Percentiles rank a stretch among this genome's conserved stretches.
Conservation (phyloP, 1,284 basidiomycete species). For the Sphaerobolus stellatus region DNA sequence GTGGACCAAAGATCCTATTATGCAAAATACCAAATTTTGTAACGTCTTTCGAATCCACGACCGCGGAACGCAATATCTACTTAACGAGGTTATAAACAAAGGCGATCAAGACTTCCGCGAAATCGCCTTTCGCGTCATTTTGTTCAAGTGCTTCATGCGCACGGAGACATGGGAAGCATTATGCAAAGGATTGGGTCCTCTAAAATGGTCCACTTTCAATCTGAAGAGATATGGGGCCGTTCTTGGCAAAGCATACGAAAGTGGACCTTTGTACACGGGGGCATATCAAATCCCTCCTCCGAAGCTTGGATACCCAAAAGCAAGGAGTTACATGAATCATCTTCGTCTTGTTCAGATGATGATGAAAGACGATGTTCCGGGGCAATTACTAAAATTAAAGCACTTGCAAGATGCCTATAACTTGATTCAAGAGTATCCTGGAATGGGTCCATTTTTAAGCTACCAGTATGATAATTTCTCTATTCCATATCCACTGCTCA, state of each 20-base stretch:
- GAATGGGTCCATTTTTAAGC: slow-evolving; percentile 56
- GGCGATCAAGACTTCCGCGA: slow-evolving; percentile 54
- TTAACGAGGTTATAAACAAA: slow-evolving; percentile 59
- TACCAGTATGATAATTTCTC: slow-evolving; percentile 36
- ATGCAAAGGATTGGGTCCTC: slow-evolving; percentile 43
- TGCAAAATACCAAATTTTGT: slow-evolving; percentile 53
- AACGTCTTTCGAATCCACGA: slow-evolving; percentile 64
- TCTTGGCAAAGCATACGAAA: slow-evolving; percentile 39
- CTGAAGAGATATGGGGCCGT: slow-evolving; percentile 47
- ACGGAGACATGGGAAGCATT: slow-evolving; percentile 63
- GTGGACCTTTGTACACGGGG: slow-evolving; percentile 54
- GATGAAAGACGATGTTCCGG: slow-evolving; percentile 48
- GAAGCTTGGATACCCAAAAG: slow-evolving; percentile 41
- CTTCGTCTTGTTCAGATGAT: slow-evolving; percentile 54
- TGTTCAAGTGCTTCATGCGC: slow-evolving; percentile 61
- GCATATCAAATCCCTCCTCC: slow-evolving; percentile 65
- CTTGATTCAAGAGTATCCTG: slow-evolving; percentile 52
- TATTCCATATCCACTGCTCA: background rate
- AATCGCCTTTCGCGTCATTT: slow-evolving; percentile 56
- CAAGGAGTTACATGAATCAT: slow-evolving; percentile 51
- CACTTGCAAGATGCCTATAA: slow-evolving; percentile 57
- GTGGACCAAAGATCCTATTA: slow-evolving; percentile 56
- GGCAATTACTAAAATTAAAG: slow-evolving; percentile 39
- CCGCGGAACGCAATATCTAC: slow-evolving; percentile 56
- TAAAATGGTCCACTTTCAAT: slow-evolving; percentile 52